phyloP scores from a whole-genome alignment of 73 alveolate species.

The Uronychia setigera region DNA sequence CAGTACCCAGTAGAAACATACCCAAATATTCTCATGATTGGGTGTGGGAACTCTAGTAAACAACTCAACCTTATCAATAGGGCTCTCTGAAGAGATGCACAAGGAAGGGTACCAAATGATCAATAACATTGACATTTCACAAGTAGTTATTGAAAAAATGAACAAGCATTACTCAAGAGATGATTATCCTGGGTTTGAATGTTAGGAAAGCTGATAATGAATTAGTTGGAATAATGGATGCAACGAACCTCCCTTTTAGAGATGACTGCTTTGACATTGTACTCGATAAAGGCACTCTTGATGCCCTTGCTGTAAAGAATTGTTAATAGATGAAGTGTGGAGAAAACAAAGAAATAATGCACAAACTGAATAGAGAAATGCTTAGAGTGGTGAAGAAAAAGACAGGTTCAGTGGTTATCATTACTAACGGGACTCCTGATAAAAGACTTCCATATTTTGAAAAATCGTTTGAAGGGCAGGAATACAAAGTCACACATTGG shows the following conservation, averaged over 20 bases:
- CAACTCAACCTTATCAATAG: too few relatives aligned
- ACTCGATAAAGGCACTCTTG: conserved; percentile 72
- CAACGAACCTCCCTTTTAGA: conserved; percentile 37
- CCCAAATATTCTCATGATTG: conserved; percentile 57
- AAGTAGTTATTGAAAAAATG: conserved; percentile 60
- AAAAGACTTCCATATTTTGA: conserved; percentile 19
- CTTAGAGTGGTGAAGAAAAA: conserved; percentile 32
- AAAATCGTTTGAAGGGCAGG: conserved; percentile 3
- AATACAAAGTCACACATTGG: background rate
- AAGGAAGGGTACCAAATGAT: conserved; percentile 50
- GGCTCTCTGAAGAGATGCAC: conserved; percentile 58
- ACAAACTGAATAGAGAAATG: conserved; percentile 40
- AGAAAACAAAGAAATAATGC: background rate
- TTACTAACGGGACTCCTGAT: conserved; percentile 49
- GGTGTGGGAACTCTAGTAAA: conserved; percentile 78
- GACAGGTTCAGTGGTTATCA: conserved; percentile 5
- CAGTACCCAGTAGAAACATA: too few relatives aligned
- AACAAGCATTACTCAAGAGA: conserved; percentile 8
- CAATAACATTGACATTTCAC: conserved; percentile 60
- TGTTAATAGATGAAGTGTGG: too few relatives aligned
- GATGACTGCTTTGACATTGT: conserved; percentile 55
- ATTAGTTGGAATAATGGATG: conserved; percentile 47
- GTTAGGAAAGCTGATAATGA: background rate
- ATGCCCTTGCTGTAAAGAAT: conserved; percentile 71
- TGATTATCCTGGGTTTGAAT: background rate